Conservation (phyloP, 768 basidiomycete genomes). For the Termitomyces heimii region DNA sequence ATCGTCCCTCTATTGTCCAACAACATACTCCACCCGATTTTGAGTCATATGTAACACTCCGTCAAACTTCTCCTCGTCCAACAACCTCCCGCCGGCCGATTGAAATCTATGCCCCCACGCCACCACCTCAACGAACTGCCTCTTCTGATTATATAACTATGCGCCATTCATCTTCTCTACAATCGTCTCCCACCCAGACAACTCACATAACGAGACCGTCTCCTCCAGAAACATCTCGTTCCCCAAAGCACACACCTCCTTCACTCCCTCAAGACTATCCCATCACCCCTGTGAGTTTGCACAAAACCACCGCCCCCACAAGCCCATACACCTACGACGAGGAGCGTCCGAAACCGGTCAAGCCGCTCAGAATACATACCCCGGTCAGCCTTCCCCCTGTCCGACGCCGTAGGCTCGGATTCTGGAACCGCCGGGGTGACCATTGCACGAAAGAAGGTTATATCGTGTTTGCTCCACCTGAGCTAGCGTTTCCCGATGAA, state of each 20-base stretch:
- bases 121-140: background rate
- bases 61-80: constrained; percentile 5
- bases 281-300: background rate
- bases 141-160: background rate
- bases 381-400: constrained; percentile 20
- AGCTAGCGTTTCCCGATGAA: constrained; percentile 53
- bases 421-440: constrained; percentile 76
- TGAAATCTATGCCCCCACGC: constrained; percentile 7
- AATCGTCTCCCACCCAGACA: constrained; percentile 4
- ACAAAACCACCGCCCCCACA: background rate
- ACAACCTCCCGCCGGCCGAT: constrained; percentile 1
- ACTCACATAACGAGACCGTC: background rate
- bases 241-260: constrained; percentile 5
- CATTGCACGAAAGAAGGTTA: constrained; percentile 50
- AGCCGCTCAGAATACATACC: constrained; percentile 9
- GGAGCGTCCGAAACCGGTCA: constrained; percentile 8
- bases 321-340: constrained; percentile 10
- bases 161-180: background rate
- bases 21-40: constrained; percentile 16
- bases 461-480: constrained; percentile 61
- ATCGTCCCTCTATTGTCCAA: constrained; percentile 12
- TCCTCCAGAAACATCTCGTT: background rate
- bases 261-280: background rate
- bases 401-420: constrained; percentile 35
- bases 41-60: constrained; percentile 8